Conservation (phyloP, 2,329 filamentous ascomycete species). For the Samsoniella hepiali region DNA sequence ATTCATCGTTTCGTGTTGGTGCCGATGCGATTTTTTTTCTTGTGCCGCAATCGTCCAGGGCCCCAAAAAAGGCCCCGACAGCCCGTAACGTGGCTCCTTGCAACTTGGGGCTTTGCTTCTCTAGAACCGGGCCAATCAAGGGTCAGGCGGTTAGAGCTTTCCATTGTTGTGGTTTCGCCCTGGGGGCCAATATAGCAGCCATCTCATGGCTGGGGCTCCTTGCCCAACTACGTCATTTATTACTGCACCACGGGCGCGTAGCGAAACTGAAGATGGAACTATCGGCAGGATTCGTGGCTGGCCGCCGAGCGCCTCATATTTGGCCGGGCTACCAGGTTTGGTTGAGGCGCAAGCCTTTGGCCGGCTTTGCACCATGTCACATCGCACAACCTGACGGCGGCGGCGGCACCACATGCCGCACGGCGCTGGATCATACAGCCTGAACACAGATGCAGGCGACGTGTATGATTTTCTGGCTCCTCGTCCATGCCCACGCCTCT, state of each 20-base stretch:
- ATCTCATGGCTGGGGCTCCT: not conserved
- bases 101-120: not conserved
- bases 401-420: conserved; percentile 8
- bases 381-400: conserved; percentile 7
- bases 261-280: not conserved
- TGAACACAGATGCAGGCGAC: conserved; percentile 13
- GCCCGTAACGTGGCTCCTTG: conserved; percentile 2
- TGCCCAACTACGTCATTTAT: not conserved
- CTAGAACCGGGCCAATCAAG: not conserved
- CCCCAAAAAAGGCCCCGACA: not conserved
- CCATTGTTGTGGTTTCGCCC: not conserved
- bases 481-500: not conserved
- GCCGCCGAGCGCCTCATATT: not conserved
- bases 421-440: conserved; percentile 4
- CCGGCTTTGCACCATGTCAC: not conserved
- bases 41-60: not conserved
- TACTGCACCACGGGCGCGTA: conserved; percentile 3
- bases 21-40: not conserved
- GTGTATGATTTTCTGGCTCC: conserved; percentile 10
- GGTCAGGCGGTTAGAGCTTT: not conserved
- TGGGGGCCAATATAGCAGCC: not conserved
- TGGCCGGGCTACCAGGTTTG: not conserved
- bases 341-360: not conserved
- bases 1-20: not conserved
- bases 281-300: not conserved